Evolutionary conservation across 306 rosid species (phyloP).

Genomic region (Fragaria vesca): DNA sequence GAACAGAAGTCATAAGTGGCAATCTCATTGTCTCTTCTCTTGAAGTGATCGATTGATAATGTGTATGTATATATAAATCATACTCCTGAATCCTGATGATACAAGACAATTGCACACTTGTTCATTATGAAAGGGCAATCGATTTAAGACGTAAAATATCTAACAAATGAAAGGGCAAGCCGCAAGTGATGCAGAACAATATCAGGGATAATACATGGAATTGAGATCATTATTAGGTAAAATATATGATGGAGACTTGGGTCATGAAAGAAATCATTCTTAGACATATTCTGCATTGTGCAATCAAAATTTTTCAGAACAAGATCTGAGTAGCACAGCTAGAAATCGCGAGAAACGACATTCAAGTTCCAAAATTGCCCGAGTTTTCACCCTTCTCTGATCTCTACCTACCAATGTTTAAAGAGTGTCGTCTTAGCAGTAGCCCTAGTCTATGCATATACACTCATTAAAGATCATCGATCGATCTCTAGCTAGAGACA

Average conservation of each 20-base stretch:
- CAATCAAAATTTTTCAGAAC: not conserved
- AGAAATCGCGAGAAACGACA: slow-evolving; percentile 30
- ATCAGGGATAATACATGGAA: not conserved
- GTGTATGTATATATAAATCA: no score
- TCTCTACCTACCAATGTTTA: slow-evolving; percentile 19
- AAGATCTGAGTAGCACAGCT: not conserved
- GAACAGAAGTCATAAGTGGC: not conserved
- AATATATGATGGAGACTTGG: not conserved
- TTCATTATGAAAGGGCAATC: no score
- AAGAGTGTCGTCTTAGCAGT: slow-evolving; percentile 29
- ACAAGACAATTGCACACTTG: no score
- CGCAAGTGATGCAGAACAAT: not conserved
- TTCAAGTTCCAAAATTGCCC: slow-evolving; percentile 41
- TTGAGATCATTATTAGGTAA: no score
- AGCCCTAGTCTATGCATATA: slow-evolving; percentile 20
- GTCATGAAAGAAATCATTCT: not conserved
- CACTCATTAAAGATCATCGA: not conserved
- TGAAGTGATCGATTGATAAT: not conserved
- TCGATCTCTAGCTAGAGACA: not conserved
- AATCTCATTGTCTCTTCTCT: not conserved
- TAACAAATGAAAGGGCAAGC: not conserved
- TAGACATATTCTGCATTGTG: not conserved
- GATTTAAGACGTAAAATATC: no score
- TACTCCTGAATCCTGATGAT: no score
- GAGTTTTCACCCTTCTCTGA: slow-evolving; percentile 19